Percentiles rank a stretch among this genome's conserved stretches.
Evolutionary conservation across 306 rosid genomes (phyloP).

Genomic region (Corylus avellana): DNA sequence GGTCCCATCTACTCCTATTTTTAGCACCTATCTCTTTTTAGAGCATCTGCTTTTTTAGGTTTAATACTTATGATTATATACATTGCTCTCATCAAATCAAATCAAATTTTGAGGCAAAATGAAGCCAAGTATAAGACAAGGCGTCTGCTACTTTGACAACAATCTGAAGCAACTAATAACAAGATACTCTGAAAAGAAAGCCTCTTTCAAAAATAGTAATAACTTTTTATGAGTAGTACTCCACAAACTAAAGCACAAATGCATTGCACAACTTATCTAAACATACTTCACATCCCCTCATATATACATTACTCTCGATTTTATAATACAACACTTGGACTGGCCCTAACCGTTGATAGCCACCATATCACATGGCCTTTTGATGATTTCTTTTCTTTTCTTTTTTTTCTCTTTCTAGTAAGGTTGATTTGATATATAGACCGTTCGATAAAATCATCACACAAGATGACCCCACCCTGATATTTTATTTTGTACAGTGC

Average conservation of each 20-base stretch:
- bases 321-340: neutral
- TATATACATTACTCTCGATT: conserved; percentile 35
- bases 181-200: neutral
- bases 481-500: conserved; percentile 1
- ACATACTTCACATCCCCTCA: conserved; percentile 20
- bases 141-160: neutral
- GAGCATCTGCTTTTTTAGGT: too few species aligned
- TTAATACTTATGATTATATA: too few species aligned
- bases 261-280: too few species aligned
- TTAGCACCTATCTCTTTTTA: too few species aligned
- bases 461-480: conserved; percentile 6
- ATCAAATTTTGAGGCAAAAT: neutral
- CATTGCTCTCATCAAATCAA: neutral
- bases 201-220: too few species aligned
- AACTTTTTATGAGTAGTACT: too few species aligned
- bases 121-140: neutral
- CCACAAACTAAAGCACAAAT: too few species aligned
- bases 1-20: too few species aligned
- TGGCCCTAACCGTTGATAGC: neutral
- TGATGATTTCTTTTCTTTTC: neutral
- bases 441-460: conserved; percentile 20
- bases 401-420: neutral
- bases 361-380: neutral
- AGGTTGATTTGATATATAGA: neutral
- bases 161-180: neutral